These are phyloP conservation scores for Lagenaria siceraria DNA, from an alignment of 306 rosid genomes.

Conservation along the genomic window DNA sequence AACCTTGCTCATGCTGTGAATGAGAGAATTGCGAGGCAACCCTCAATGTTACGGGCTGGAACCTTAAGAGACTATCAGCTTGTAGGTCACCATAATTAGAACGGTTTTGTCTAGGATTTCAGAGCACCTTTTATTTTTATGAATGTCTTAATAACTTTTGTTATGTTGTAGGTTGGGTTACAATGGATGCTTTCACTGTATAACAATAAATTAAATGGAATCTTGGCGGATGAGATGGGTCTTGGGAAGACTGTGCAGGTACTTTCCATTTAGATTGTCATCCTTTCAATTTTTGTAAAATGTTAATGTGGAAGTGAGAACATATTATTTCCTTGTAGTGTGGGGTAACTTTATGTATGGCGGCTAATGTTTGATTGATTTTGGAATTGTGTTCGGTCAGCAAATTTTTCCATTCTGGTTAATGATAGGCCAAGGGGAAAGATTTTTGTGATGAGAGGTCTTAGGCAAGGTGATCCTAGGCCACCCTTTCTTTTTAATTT, in stretches of 20 bases:
- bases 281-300: background rate
- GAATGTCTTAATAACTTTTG: background rate
- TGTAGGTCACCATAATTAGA: slow-evolving; percentile 40
- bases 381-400: too few relatives aligned
- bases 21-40: slow-evolving; percentile 77
- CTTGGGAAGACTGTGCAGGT: slow-evolving; percentile 99
- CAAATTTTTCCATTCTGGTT: too few relatives aligned
- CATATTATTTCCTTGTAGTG: background rate
- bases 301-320: background rate
- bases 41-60: slow-evolving; percentile 89
- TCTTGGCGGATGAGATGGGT: slow-evolving; percentile 99
- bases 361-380: background rate
- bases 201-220: slow-evolving; percentile 96
- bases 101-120: slow-evolving; percentile 8
- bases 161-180: slow-evolving; percentile 69
- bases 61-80: slow-evolving; percentile 95
- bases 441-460: too few relatives aligned
- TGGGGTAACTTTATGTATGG: background rate
- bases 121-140: background rate
- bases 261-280: slow-evolving; percentile 12
- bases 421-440: too few relatives aligned
- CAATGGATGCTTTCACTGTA: slow-evolving; percentile 99
- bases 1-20: slow-evolving; percentile 94
- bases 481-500: too few relatives aligned
- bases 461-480: too few relatives aligned